Evolutionary conservation across 768 basidiomycete species (phyloP), one percentile per base, ranked within the genome.

Genomic region (Leccinellum rugosiceps): DNA sequence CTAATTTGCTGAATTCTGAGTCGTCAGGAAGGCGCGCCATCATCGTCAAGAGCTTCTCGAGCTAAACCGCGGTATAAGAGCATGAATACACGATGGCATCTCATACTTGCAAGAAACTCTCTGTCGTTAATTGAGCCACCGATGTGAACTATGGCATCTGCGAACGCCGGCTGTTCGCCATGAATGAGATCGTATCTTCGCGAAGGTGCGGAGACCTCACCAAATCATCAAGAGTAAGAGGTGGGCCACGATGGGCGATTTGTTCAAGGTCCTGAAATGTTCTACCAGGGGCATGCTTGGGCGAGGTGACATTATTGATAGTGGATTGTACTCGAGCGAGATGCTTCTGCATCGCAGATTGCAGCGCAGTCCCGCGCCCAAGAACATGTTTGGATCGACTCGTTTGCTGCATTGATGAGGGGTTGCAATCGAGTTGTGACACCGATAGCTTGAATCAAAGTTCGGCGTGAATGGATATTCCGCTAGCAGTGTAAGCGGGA

Each of bases 1-100:
- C 63, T 57, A 73, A 70, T 62, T 58, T 75, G 57, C 57, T 63
- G 50, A 71, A 52, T 10, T 32, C 17, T 8, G 65, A 67, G 51
- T 68, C 68, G 19, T 74, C 64, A 3, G 73, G 73, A 46, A 80
- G 73, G 17, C 78, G 77, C 2, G 89, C 77, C 85, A 90, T 85
- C 32, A 83, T 60, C n/a, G 77, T 73, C 50, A 91, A 68, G 6
- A 83, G 56, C 45, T 82, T 80, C 71, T 91, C 89, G 34, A 90
- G 80, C 86, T 88, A 52, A 6, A 34, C 14, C 32, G 15, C 34
- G 14, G 6, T 34, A 34, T 34, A 26, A 25, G 55, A 19, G 21
- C 2, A 45, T 58, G 26, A 63, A 64, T 41, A 7, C 58, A 49
- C n/a, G 54, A 32, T 38, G 26, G 38, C 43, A 35, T 21, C 21